Conservation (phyloP, 345 rosid genomes). For the Odontarrhena argentea region DNA sequence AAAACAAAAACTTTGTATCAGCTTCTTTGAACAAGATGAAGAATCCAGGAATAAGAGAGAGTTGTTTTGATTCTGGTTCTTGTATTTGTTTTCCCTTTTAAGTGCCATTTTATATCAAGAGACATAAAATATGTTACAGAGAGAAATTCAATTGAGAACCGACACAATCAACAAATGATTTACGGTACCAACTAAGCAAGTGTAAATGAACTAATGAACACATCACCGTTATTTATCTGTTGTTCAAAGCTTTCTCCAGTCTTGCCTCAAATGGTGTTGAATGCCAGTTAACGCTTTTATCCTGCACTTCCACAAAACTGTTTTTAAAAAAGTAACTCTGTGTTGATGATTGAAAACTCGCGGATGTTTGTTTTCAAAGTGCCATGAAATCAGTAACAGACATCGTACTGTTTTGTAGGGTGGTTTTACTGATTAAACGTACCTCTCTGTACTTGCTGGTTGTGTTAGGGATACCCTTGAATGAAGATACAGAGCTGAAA, state of each 20-base stretch:
- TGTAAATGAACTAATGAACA: constrained; percentile 18
- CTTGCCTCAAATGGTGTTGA: constrained; percentile 91
- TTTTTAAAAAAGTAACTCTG: constrained; percentile 13
- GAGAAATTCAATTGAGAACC: constrained; percentile 4
- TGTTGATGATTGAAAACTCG: background rate
- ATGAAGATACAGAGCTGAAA: constrained; percentile 54
- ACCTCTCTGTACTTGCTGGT: constrained; percentile 97
- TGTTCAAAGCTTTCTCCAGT: constrained; percentile 88
- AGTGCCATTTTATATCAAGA: constrained; percentile 4
- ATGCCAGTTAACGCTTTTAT: constrained; percentile 84
- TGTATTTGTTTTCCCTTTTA: background rate
- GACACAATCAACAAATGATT: background rate
- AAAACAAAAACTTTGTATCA: constrained; percentile 19
- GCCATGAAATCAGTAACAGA: background rate
- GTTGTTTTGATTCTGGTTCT: constrained; percentile 19
- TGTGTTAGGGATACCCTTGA: constrained; percentile 88
- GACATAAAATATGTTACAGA: constrained; percentile 1
- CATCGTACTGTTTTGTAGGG: background rate
- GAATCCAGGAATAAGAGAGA: constrained; percentile 11
- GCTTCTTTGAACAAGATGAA: constrained; percentile 15
- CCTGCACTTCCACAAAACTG: constrained; percentile 62
- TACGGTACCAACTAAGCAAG: constrained; percentile 13
- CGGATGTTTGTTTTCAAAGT: background rate
- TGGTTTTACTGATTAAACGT: constrained; percentile 24
- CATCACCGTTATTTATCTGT: constrained; percentile 33